These are phyloP conservation scores for Penicillium tannophilum DNA, from an alignment of 495 filamentous ascomycete genomes.

Conservation along the genomic window DNA sequence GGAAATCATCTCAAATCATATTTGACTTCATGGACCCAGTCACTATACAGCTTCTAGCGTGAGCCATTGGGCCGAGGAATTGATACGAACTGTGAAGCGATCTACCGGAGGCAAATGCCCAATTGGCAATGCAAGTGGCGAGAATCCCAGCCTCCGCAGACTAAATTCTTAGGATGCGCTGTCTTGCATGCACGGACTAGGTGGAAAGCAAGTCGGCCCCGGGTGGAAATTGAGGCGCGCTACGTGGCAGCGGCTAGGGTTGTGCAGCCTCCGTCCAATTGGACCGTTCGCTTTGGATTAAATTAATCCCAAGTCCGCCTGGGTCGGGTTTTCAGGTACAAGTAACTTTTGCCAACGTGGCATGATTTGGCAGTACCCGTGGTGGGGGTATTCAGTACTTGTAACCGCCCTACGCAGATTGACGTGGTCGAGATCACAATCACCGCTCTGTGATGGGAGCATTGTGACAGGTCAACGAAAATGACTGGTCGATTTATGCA, in stretches of 20 bases:
- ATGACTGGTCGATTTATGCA: neutral
- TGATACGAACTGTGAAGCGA: neutral
- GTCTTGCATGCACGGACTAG: slow-evolving; percentile 14
- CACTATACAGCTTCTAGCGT: neutral
- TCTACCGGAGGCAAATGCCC: neutral
- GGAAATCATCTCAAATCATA: too few species aligned
- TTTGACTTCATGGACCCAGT: neutral
- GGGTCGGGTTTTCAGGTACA: neutral
- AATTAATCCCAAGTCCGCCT: neutral
- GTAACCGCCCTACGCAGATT: neutral
- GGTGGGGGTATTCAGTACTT: neutral
- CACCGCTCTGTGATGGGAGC: neutral
- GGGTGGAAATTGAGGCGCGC: slow-evolving; percentile 9
- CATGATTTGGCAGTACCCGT: neutral
- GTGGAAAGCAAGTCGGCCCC: too few species aligned
- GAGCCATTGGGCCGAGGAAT: neutral
- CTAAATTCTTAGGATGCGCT: slow-evolving; percentile 11
- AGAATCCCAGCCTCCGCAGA: slow-evolving; percentile 1
- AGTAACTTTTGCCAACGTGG: slow-evolving; percentile 1
- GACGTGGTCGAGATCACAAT: neutral
- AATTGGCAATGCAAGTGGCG: slow-evolving; percentile 1
- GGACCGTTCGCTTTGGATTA: neutral
- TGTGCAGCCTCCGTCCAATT: slow-evolving; percentile 13
- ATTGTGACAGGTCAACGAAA: neutral
- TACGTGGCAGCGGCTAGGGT: slow-evolving; percentile 30